phyloP scores from a whole-genome alignment of 306 rosid genomes.

The Vigna reflexopilosa region DNA sequence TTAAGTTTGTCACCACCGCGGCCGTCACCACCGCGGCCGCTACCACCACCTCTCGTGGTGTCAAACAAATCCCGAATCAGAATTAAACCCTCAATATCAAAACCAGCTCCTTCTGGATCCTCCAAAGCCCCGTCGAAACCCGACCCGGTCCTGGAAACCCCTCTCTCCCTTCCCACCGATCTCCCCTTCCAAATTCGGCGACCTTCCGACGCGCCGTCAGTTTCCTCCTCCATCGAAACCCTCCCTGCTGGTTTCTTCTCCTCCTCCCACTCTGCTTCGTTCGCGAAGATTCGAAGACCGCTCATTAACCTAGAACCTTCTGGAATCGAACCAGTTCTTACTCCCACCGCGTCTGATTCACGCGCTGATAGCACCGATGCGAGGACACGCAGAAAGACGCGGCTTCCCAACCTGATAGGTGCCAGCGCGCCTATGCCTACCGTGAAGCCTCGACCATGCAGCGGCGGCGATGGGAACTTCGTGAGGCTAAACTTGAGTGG shows the following conservation, averaged over 20 bases:
- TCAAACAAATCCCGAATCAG: slow-evolving; percentile 43
- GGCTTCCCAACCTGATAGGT: slow-evolving; percentile 68
- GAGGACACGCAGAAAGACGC: slow-evolving; percentile 44
- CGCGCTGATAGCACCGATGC: slow-evolving; percentile 7
- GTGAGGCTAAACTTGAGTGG: slow-evolving; percentile 74
- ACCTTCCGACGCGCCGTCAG: slow-evolving; percentile 50
- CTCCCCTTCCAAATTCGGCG: slow-evolving; percentile 74
- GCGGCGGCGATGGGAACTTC: slow-evolving; percentile 72
- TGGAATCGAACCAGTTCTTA: slow-evolving; percentile 38
- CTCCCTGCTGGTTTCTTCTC: slow-evolving; percentile 69
- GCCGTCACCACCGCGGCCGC: slow-evolving; percentile 30
- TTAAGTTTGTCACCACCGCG: slow-evolving; percentile 45
- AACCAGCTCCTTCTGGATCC: slow-evolving; percentile 42
- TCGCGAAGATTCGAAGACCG: slow-evolving; percentile 65
- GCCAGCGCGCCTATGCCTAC: slow-evolving; percentile 56
- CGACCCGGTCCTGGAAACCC: slow-evolving; percentile 25
- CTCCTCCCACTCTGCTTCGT: slow-evolving; percentile 67
- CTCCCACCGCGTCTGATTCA: slow-evolving; percentile 25
- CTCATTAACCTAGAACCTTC: slow-evolving; percentile 48
- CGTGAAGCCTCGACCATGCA: slow-evolving; percentile 50
- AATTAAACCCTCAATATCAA: slow-evolving; percentile 53
- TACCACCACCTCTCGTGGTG: slow-evolving; percentile 35
- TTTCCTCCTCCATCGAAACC: slow-evolving; percentile 55
- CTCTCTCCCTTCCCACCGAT: slow-evolving; percentile 36
- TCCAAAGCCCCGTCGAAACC: neutral